These are phyloP conservation scores for Tetrahymena borealis DNA, from an alignment of 73 alveolate genomes.

Conservation along the genomic window DNA sequence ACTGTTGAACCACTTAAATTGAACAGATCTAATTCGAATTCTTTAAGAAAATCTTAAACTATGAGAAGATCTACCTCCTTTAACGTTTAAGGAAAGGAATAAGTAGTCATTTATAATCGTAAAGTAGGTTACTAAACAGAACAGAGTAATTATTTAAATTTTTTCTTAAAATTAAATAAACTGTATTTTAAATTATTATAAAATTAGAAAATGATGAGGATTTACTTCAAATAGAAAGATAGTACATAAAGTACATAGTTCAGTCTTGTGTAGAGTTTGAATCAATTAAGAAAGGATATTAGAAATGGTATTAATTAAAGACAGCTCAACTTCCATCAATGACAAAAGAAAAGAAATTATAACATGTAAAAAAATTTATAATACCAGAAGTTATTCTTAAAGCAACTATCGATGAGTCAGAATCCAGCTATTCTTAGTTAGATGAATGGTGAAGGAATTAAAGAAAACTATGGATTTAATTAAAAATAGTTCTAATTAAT, in stretches of 20 bases:
- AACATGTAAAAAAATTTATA: not conserved
- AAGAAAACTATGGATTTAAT: too few relatives aligned
- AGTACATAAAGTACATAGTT: not conserved
- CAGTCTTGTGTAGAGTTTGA: not conserved
- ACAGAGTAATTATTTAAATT: not conserved
- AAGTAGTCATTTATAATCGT: not conserved
- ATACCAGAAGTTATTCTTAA: not conserved
- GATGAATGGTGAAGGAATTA: slow-evolving; percentile 1
- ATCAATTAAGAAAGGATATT: not conserved
- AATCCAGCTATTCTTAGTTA: not conserved
- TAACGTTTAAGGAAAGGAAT: not conserved
- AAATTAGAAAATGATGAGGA: not conserved
- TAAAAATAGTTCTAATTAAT: not conserved
- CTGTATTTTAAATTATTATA: not conserved
- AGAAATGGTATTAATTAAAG: not conserved
- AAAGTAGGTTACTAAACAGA: not conserved
- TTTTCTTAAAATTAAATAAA: not conserved
- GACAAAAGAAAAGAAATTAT: not conserved
- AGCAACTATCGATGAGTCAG: not conserved
- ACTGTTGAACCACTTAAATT: too few relatives aligned
- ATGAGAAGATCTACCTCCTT: not conserved
- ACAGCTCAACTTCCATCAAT: not conserved
- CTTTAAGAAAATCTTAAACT: not conserved
- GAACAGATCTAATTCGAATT: not conserved
- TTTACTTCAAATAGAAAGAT: not conserved